Evolutionary conservation across 176 grass and related monocot genomes (phyloP), one percentile per base, ranked within the genome.

Genomic region (Microstegium vimineum): DNA sequence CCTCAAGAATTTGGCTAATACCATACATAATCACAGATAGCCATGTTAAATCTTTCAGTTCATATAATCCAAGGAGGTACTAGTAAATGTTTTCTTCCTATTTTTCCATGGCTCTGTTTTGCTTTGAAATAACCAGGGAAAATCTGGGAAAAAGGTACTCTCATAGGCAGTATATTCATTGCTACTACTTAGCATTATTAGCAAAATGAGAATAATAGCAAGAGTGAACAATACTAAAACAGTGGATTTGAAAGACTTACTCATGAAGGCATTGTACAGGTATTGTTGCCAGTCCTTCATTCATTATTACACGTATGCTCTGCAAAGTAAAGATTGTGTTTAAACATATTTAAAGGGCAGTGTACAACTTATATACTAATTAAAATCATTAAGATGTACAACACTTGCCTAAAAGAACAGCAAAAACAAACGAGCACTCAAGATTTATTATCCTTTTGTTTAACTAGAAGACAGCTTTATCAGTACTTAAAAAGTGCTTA

Each of bases 301-400:
- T 98, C 95, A 98, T 98, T 74, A 98, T 95, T 64, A 95, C 89
- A 38, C 95, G 95, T 85, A 95, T 77, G 45, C 95, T 95, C 95
- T 98, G 89, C 68, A 93, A 82, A 80, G 76, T 37, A 88, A 93
- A 90, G 10, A 69, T 67, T 20, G 22, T 40, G 74, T 84, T 87
- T 30, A 84, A 67, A 14, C 51, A 65, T 46, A 62, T 75, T 61
- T 56, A 63, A 74, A 81, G 17, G 68, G 57, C 33, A 43, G 20
- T 13, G 25, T 43, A 41, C 40, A 71, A 59, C 66, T 61, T 84
- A 79, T 84, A 79, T 69, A 4, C 62, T 73, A 73, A 25, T 81
- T 22, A 87, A 84, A 32, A 40, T 25, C 20, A 78, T 49, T 51
- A 61, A 6, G 38, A 73, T 27, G 49, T 51, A 65, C 28, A 35